These are phyloP conservation scores for Haplosporangium gracile DNA, from an alignment of 192 early-diverging fungal species.

Conservation along the genomic window DNA sequence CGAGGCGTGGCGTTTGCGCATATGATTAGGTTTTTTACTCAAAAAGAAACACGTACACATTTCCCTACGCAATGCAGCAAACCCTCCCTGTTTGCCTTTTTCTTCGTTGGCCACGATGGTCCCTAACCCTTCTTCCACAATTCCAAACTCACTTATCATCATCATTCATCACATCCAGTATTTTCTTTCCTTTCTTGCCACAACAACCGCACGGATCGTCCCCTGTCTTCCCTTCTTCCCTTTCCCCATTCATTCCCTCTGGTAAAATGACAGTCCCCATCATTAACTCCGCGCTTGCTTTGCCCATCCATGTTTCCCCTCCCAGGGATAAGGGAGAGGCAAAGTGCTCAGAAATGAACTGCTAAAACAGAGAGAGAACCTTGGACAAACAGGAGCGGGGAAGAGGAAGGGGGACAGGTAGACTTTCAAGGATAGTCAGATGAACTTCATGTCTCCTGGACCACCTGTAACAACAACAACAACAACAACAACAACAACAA, in stretches of 20 bases:
- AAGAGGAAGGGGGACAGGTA: too few relatives aligned
- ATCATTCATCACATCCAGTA: neutral
- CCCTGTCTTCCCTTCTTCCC: neutral
- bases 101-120: neutral
- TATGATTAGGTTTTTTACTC: neutral
- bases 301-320: neutral
- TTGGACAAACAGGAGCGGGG: too few relatives aligned
- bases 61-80: too few relatives aligned
- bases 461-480: too few relatives aligned
- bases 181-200: neutral
- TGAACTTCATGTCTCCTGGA: too few relatives aligned
- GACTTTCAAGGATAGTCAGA: too few relatives aligned
- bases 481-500: too few relatives aligned
- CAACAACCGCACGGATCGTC: neutral
- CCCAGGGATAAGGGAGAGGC: neutral
- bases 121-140: neutral
- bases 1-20: neutral
- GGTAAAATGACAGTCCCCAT: neutral
- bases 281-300: neutral
- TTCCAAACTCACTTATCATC: too few relatives aligned
- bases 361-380: too few relatives aligned
- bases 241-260: too few relatives aligned
- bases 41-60: neutral
- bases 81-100: too few relatives aligned
- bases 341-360: too few relatives aligned